Evolutionary conservation across 2,329 filamentous ascomycete species (phyloP).

Genomic region (Oidium heveae): DNA sequence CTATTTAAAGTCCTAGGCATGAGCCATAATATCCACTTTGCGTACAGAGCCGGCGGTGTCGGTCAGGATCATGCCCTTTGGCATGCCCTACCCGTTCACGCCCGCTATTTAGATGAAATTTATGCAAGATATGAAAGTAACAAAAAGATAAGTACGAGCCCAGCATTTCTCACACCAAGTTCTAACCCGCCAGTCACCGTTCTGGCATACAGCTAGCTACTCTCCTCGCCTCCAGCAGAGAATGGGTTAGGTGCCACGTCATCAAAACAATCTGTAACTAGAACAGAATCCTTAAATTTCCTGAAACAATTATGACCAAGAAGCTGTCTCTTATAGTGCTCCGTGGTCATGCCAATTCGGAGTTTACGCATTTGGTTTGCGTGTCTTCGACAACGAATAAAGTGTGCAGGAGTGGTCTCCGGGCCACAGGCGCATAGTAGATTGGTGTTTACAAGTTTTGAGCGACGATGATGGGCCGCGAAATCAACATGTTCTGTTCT

Average conservation of each 20-base stretch:
- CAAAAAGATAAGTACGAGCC: neutral
- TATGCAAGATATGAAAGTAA: no score
- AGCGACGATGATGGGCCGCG: neutral
- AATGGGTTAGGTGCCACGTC: neutral
- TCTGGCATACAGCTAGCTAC: neutral
- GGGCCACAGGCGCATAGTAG: neutral
- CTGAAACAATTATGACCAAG: neutral
- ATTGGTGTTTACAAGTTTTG: neutral
- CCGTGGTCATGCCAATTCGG: neutral
- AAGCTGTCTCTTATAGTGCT: neutral
- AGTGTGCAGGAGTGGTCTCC: neutral
- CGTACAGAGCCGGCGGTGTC: no score
- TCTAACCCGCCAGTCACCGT: neutral
- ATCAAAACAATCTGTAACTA: neutral
- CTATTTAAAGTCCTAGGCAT: no score
- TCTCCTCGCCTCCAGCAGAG: neutral
- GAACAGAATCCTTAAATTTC: neutral
- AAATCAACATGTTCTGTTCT: neutral
- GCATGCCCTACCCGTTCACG: no score
- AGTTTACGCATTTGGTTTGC: neutral
- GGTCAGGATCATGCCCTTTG: no score
- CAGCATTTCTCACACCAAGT: neutral
- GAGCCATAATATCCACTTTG: no score
- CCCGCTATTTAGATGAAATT: no score
- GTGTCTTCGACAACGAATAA: neutral